phyloP scores from a whole-genome alignment of 108 stramenopile genomes.

The Bacterosira constricta region DNA sequence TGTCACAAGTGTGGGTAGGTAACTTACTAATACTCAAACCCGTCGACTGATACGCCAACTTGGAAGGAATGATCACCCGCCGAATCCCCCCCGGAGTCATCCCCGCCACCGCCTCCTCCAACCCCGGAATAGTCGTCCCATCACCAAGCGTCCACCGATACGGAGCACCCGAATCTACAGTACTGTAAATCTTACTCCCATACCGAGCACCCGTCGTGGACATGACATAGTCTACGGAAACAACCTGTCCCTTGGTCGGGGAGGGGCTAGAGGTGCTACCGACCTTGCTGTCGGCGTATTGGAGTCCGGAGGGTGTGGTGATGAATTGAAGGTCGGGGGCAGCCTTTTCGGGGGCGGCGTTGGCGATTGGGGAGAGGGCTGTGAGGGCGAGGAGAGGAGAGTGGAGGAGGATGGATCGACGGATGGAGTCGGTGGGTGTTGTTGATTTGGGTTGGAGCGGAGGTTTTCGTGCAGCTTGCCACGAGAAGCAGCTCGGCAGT shows the following conservation, averaged over 20 bases:
- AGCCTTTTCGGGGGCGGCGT: conserved; percentile 3
- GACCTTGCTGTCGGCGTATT: conserved; percentile 71
- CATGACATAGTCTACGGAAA: conserved; percentile 75
- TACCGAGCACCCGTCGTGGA: conserved; percentile 79
- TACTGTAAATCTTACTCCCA: conserved; percentile 68
- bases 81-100: conserved; percentile 75
- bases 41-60: conserved; percentile 53
- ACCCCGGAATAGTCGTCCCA: conserved; percentile 63
- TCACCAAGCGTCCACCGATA: conserved; percentile 73
- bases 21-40: conserved; percentile 23
- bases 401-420: not conserved
- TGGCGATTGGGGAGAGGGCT: conserved; percentile 9
- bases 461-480: not conserved
- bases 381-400: conserved; percentile 7
- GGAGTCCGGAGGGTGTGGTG: conserved; percentile 54
- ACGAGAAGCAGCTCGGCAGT: not conserved
- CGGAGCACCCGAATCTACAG: conserved; percentile 58
- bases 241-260: conserved; percentile 36
- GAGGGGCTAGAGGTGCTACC: conserved; percentile 46
- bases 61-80: conserved; percentile 60
- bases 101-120: conserved; percentile 68
- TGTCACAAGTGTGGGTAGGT: not conserved
- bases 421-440: not conserved
- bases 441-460: not conserved
- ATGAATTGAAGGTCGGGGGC: conserved; percentile 22